Conservation (phyloP, 306 rosid genomes). For the Lathyrus oleraceus region DNA sequence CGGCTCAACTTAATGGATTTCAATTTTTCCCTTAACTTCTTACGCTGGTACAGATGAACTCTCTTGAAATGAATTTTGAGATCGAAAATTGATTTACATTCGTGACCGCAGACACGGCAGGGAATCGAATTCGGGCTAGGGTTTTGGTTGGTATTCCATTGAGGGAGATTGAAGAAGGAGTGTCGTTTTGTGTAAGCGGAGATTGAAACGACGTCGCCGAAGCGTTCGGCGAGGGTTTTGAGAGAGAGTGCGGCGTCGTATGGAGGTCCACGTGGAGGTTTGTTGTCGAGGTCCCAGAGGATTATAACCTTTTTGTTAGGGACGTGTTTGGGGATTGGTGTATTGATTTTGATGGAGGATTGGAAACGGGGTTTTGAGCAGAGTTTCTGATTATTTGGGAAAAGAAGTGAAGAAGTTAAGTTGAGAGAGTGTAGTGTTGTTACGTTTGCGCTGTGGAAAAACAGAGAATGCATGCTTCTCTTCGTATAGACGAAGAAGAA, state of each 20-base stretch:
- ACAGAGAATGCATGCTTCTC: not conserved
- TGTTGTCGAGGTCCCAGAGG: constrained; percentile 95
- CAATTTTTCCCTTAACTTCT: constrained; percentile 66
- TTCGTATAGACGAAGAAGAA: not conserved
- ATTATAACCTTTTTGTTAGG: constrained; percentile 66
- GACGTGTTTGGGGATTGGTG: constrained; percentile 53
- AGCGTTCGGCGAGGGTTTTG: constrained; percentile 50
- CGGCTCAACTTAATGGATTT: constrained; percentile 63
- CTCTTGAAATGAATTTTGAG: constrained; percentile 71
- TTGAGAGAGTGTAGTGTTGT: not conserved
- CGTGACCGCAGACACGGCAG: constrained; percentile 71
- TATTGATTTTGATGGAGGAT: constrained; percentile 51
- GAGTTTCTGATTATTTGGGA: not conserved
- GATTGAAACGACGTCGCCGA: constrained; percentile 67
- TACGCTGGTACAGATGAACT: constrained; percentile 71
- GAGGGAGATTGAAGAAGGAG: constrained; percentile 73
- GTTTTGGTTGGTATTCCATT: constrained; percentile 65
- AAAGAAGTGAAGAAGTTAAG: not conserved
- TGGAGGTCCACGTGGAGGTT: constrained; percentile 87
- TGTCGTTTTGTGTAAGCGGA: constrained; percentile 90
- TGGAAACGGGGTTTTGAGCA: constrained; percentile 1
- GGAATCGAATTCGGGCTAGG: constrained; percentile 52
- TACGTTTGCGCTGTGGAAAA: not conserved
- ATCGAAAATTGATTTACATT: constrained; percentile 62
- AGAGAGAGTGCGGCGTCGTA: constrained; percentile 77